Evolutionary conservation across 2,329 filamentous ascomycete genomes (phyloP).

Genomic region (Scedosporium dehoogii): DNA sequence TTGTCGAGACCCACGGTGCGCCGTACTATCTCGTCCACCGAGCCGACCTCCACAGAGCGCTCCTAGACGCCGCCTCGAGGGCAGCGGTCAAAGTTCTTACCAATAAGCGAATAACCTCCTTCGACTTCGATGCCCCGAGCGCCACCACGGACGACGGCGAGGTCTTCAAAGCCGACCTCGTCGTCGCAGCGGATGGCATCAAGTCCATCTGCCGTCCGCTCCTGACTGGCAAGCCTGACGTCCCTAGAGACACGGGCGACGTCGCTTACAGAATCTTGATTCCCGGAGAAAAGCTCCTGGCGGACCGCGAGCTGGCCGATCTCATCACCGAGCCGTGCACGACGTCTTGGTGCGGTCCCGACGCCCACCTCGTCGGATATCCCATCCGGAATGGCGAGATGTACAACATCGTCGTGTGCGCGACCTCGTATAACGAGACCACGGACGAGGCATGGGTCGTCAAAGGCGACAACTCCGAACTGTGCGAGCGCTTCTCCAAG

Average conservation of each 20-base stretch:
- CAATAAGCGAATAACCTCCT: conserved; percentile 16
- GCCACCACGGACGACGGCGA: conserved; percentile 13
- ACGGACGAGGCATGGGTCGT: conserved; percentile 14
- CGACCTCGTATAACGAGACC: conserved; percentile 3
- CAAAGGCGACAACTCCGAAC: conserved; percentile 22
- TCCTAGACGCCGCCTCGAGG: conserved; percentile 15
- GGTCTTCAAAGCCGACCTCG: conserved; percentile 33
- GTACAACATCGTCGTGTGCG: conserved; percentile 6
- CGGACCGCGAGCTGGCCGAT: conserved; percentile 9
- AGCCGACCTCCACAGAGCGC: conserved; percentile 20
- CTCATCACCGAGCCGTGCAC: conserved; percentile 9
- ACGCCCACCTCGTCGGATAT: conserved; percentile 3
- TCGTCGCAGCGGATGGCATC: conserved; percentile 44
- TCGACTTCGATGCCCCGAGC: conserved; percentile 14
- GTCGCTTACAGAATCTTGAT: conserved; percentile 28
- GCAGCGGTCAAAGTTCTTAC: conserved; percentile 18
- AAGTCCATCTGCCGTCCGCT: conserved; percentile 34
- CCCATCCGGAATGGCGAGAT: conserved; percentile 2
- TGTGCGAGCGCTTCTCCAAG: conserved; percentile 20
- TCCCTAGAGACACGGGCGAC: conserved; percentile 22
- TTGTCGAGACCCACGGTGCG: conserved; percentile 14
- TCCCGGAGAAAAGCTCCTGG: conserved; percentile 13
- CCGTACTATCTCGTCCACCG: conserved; percentile 22
- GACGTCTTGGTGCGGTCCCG: conserved; percentile 5
- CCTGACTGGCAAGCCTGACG: conserved; percentile 11